Evolutionary conservation across 805 yeast genomes (phyloP), one percentile per base, ranked within the genome.

Genomic region (Saccharomycopsis fodiens): DNA sequence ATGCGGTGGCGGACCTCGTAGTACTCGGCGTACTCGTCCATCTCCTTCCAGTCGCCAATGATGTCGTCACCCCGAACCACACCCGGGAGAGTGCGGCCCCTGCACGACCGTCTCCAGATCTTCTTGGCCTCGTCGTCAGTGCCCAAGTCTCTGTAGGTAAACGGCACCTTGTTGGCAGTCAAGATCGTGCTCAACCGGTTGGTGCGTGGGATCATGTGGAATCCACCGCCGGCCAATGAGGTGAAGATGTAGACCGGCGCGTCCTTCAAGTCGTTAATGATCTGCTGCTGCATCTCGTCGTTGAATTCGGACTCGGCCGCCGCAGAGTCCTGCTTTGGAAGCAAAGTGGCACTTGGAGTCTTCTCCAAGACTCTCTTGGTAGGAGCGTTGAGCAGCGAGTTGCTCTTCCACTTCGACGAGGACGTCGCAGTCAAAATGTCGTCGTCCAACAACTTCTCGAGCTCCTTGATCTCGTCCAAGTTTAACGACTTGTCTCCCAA

Each of bases 1-100:
- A 84, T 70, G 38, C 82, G 61, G 44, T 79, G 79, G 43, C 75
- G 66, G 40, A 85, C 74, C 44, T 72, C 73, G 57, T 81, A 82
- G 42, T 79, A 82, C 60, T 88, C 96, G 60, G 86, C 86, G 35
- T 88, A 88, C 39, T 86, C 93, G 44, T 85, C 91, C 46, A 88
- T 74, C 55, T 82, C 94, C 57, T 80, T 78, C 82, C 85, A 85
- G 59, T 86, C 83, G 2, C 96, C 96, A 52, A 88, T 79, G 48
- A 78, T 74, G 54, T 82, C 89, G 55, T 85, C 93, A 6, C 85
- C 86, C 61, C 95, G 74, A 15, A 88, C 88, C 15, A 88, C 73
- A 29, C 89, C 96, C 2, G 97, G 97, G 47, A 87, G 72, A 1
- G 77, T 67, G 54, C 83, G 78, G 3, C 94, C 95, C 23, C 69